Evolutionary conservation across 768 basidiomycete species (phyloP).

Genomic region (Boletus barrowsii): DNA sequence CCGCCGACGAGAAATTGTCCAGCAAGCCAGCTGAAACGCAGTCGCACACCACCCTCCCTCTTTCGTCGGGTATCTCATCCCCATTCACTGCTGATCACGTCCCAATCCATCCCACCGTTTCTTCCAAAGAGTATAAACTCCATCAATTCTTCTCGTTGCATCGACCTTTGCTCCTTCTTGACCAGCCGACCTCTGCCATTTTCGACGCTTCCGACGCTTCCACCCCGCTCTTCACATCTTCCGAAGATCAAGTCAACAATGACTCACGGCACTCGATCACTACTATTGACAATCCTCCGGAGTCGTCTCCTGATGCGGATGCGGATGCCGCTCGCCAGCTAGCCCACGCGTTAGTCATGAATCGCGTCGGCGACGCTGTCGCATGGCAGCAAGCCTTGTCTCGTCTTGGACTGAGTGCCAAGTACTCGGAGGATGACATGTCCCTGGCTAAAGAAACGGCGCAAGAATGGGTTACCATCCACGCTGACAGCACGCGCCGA

Average conservation of each 20-base stretch:
- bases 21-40: conserved; percentile 24
- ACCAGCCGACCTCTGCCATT: conserved; percentile 57
- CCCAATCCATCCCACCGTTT: conserved; percentile 53
- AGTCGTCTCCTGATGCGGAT: conserved; percentile 65
- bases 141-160: conserved; percentile 86
- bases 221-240: conserved; percentile 17
- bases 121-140: conserved; percentile 68
- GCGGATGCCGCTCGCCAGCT: conserved; percentile 78
- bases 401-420: conserved; percentile 58
- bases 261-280: conserved; percentile 25
- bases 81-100: conserved; percentile 10
- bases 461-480: conserved; percentile 60
- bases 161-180: conserved; percentile 70
- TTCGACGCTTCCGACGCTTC: conserved; percentile 36
- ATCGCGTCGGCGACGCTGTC: conserved; percentile 54
- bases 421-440: conserved; percentile 47
- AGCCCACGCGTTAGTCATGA: conserved; percentile 70
- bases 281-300: conserved; percentile 42
- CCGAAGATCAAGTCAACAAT: conserved; percentile 24
- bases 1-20: conserved; percentile 28
- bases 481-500: conserved; percentile 79
- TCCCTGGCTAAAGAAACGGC: conserved; percentile 52
- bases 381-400: conserved; percentile 70
- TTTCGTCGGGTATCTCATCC: conserved; percentile 12
- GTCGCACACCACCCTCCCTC: conserved; percentile 10